phyloP scores from a whole-genome alignment of 345 rosid species.

The Physaria fendleri region DNA sequence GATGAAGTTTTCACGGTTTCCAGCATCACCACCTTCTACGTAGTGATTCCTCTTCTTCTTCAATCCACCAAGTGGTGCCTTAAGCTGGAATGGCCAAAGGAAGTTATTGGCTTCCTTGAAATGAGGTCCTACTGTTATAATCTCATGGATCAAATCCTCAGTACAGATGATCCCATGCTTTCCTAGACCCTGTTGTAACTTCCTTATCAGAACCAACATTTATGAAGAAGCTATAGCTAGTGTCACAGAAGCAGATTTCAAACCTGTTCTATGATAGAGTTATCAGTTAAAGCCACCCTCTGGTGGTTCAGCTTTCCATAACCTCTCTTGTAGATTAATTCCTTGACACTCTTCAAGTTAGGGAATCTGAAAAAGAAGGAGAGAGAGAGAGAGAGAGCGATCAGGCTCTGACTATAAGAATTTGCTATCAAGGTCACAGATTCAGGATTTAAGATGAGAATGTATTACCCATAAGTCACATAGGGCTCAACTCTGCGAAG shows the following conservation, averaged over 20 bases:
- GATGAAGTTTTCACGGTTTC: slow-evolving; percentile 63
- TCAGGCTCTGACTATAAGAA: neutral
- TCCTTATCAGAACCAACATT: neutral
- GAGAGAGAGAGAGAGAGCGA: neutral
- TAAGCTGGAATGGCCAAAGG: slow-evolving; percentile 92
- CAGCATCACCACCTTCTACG: slow-evolving; percentile 96
- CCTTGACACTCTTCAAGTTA: slow-evolving; percentile 83
- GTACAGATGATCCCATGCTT: slow-evolving; percentile 61
- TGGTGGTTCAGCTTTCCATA: slow-evolving; percentile 79
- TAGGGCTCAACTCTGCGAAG: no score
- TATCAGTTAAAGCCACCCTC: slow-evolving; percentile 73
- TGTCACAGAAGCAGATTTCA: neutral
- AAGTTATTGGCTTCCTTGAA: slow-evolving; percentile 93
- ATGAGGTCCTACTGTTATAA: slow-evolving; percentile 83
- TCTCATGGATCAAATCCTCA: slow-evolving; percentile 87
- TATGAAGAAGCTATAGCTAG: neutral
- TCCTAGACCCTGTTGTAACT: slow-evolving; percentile 50
- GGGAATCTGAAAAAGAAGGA: slow-evolving; percentile 48
- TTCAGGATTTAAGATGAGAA: no score
- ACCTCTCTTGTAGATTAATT: slow-evolving; percentile 85
- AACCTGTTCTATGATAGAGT: slow-evolving; percentile 75
- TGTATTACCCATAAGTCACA: slow-evolving; percentile 76
- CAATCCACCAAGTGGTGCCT: slow-evolving; percentile 80
- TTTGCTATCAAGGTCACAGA: neutral
- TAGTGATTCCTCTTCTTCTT: slow-evolving; percentile 94